Base-by-base conservation (phyloP, 2,329 filamentous ascomycete genomes). In the Tolypocladium sp. region DNA sequence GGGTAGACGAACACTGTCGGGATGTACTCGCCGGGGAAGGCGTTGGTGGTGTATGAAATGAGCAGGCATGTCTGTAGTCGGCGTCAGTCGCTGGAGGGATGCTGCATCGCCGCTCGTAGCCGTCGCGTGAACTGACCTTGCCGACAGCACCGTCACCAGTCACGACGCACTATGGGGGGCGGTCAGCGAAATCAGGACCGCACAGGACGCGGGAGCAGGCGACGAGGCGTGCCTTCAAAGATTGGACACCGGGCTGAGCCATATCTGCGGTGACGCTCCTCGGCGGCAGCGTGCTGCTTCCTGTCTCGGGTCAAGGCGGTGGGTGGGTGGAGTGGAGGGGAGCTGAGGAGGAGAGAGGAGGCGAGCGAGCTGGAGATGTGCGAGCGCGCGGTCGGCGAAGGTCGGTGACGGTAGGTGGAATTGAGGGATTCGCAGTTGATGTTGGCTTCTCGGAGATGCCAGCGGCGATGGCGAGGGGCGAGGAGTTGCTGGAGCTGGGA, bases 11-110 rank as follows among this genome's bases (percentile, higher is more conserved):
- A 94, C 90, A 99, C 94, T 69, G 94, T 99, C 66, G 94, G 94
- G 69, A 99, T 97, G 78, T 99, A 99, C 82, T 99, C 94, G 76
- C 94, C 94, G n/a, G 94, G 94, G 76, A 99, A 99, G 65, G 94
- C 94, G 80, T 97, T 99, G 64, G 94, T 99, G 64, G 94, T 97
- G 80, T 99, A 99, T 57, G 93, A 97, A 74, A 99, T 99, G 70
- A 99, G 87, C 61, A 99, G 87, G 82, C 94, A 99, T 82, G 94
- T 99, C 93, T 97, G 62, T 46, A 56, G 67, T 33, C 58, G 30
- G 41, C 55, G 69, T 75, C 67, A 75, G 73, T 59, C 57, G 56
- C 40, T 12, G 46, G 52, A 25, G 51, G 54, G 53, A 33, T 52
- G 37, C 51, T 52, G 37, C 51, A 30, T 53, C 60, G 53, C 40